Evolutionary conservation across 768 basidiomycete species (phyloP).

Genomic region (Calvatia gigantea): DNA sequence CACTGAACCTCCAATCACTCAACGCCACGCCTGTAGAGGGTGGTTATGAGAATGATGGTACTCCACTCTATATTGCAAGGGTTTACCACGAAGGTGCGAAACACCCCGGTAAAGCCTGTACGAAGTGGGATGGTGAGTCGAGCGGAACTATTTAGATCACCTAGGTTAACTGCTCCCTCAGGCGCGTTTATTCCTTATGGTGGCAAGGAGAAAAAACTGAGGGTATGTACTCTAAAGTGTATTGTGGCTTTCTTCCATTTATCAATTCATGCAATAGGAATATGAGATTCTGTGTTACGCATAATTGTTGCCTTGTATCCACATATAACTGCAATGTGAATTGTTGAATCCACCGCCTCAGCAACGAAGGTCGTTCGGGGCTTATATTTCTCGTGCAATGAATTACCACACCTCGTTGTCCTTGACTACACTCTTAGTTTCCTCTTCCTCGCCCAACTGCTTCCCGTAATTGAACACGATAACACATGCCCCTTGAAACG

Average conservation of each 20-base stretch:
- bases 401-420: slow-evolving; percentile 43
- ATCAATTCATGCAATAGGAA: slow-evolving; percentile 18
- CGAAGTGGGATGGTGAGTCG: slow-evolving; percentile 44
- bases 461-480: slow-evolving; percentile 42
- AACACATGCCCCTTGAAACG: slow-evolving; percentile 38
- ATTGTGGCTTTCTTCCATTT: not conserved
- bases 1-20: slow-evolving; percentile 40
- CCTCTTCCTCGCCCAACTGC: slow-evolving; percentile 44
- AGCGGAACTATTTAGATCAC: not conserved
- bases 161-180: slow-evolving; percentile 14
- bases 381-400: no score
- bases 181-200: slow-evolving; percentile 56
- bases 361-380: no score
- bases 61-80: slow-evolving; percentile 56
- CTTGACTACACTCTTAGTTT: slow-evolving; percentile 32
- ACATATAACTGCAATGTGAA: no score
- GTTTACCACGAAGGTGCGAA: slow-evolving; percentile 48
- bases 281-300: slow-evolving; percentile 37
- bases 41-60: slow-evolving; percentile 61
- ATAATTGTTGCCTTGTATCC: no score
- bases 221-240: slow-evolving; percentile 29
- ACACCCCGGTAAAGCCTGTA: slow-evolving; percentile 65
- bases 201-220: slow-evolving; percentile 46
- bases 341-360: no score
- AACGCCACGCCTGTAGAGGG: slow-evolving; percentile 59